A percentile compares a stretch with the other conserved stretches of the same genome.
phyloP scores from a whole-genome alignment of 108 stramenopile genomes.

The Epithemia pelagica region DNA sequence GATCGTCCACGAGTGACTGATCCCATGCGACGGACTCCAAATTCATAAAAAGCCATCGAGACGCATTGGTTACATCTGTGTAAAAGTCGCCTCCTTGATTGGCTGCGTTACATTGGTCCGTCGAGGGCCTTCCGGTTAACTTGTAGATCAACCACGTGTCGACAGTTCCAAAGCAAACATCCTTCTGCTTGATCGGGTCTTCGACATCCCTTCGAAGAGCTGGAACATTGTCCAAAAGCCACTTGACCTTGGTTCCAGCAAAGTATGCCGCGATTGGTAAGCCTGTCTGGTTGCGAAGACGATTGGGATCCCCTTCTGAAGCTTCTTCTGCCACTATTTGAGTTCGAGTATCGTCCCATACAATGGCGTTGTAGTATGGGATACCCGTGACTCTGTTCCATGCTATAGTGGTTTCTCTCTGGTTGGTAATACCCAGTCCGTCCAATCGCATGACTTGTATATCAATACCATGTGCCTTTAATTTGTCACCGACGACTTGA shows the following conservation, averaged over 20 bases:
- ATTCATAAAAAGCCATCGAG: constrained; percentile 91
- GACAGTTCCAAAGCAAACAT: constrained; percentile 91
- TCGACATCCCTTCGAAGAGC: constrained; percentile 45
- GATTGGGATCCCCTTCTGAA: not conserved
- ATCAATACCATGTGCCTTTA: constrained; percentile 21
- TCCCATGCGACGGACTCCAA: constrained; percentile 83
- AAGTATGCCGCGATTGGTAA: constrained; percentile 94
- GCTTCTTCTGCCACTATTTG: constrained; percentile 49
- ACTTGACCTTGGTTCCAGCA: constrained; percentile 92
- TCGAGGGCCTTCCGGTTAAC: constrained; percentile 43
- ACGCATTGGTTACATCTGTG: constrained; percentile 96
- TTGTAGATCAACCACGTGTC: constrained; percentile 93
- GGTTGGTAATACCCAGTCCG: constrained; percentile 94
- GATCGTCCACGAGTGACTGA: constrained; percentile 45
- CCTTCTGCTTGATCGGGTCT: constrained; percentile 27
- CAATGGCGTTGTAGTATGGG: constrained; percentile 93
- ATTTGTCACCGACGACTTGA: constrained; percentile 25
- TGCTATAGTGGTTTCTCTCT: constrained; percentile 94
- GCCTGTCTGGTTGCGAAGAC: constrained; percentile 80
- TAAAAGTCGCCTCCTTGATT: constrained; percentile 63
- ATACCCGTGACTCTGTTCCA: constrained; percentile 87
- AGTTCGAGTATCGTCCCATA: constrained; percentile 96
- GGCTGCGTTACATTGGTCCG: not conserved
- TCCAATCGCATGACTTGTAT: not conserved
- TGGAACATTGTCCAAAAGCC: constrained; percentile 87